Conservation (phyloP, 768 basidiomycete species). For the Dendrothele bispora region DNA sequence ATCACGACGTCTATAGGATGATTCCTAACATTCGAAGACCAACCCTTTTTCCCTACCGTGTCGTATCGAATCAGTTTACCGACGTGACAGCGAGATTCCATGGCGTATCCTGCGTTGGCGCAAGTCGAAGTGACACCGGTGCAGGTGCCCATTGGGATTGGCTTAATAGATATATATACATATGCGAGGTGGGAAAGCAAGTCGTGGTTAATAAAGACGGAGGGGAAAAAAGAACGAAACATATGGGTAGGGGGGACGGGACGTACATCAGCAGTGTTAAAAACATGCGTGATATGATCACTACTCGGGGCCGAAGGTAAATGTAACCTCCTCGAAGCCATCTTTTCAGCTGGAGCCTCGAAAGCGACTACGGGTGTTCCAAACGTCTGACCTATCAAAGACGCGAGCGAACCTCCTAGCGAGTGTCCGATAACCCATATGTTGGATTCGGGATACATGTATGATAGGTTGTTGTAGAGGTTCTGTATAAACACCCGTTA, state of each 20-base stretch:
- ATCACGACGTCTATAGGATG: conserved; percentile 73
- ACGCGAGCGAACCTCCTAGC: conserved; percentile 83
- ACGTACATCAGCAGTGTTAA: conserved; percentile 82
- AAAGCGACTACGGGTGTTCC: conserved; percentile 92
- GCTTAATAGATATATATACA: no score
- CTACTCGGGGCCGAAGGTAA: conserved; percentile 65
- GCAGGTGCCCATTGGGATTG: conserved; percentile 85
- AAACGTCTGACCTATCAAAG: conserved; percentile 85
- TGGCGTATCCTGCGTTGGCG: conserved; percentile 70
- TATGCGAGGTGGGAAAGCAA: no score
- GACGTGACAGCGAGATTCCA: conserved; percentile 87
- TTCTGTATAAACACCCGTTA: conserved; percentile 48
- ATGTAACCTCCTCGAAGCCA: conserved; percentile 77
- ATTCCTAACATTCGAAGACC: conserved; percentile 74
- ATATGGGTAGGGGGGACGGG: neutral
- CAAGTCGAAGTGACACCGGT: conserved; percentile 62
- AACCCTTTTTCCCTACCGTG: conserved; percentile 76
- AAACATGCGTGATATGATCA: conserved; percentile 81
- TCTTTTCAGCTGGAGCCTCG: conserved; percentile 76
- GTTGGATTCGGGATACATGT: conserved; percentile 84
- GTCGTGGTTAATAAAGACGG: conserved; percentile 8
- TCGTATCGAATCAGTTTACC: conserved; percentile 85
- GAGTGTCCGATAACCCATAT: conserved; percentile 92
- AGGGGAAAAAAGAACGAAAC: neutral
- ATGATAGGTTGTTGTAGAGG: conserved; percentile 88